A percentile compares a stretch with the other conserved stretches of the same genome.
Conservation (phyloP, 1,139 yeast genomes). For the Pichia sp. region DNA sequence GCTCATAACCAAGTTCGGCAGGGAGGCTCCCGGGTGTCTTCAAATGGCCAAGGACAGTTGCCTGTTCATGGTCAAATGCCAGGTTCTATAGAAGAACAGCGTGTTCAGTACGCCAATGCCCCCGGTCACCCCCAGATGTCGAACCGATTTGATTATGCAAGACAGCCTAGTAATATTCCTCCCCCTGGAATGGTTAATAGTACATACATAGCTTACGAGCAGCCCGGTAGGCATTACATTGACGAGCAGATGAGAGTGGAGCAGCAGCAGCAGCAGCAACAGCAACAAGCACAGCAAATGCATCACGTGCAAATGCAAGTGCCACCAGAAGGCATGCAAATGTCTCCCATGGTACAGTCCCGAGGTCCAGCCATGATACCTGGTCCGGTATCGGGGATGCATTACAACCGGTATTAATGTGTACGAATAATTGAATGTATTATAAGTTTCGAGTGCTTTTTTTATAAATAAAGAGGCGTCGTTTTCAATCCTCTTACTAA, state of each 20-base stretch:
- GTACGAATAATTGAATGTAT: background rate
- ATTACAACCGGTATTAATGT: background rate
- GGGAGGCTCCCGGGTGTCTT: background rate
- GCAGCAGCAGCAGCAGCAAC: background rate
- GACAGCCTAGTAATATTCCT: background rate
- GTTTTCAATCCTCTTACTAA: background rate
- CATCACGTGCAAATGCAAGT: slow-evolving; percentile 1
- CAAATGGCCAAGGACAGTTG: background rate
- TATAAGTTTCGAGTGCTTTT: background rate
- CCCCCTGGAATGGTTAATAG: background rate
- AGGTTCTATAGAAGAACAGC: background rate
- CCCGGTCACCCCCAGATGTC: background rate
- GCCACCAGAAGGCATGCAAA: background rate
- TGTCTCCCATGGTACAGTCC: background rate
- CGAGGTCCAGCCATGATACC: background rate
- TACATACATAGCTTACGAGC: background rate
- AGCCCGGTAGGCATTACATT: background rate
- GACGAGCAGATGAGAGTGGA: slow-evolving; percentile 2
- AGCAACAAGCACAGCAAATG: slow-evolving; percentile 1
- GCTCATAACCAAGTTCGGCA: background rate
- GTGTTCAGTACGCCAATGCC: background rate
- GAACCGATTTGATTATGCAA: background rate
- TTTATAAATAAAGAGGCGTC: background rate
- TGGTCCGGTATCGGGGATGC: background rate
- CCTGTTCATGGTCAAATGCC: background rate